Evolutionary conservation across 2,329 filamentous ascomycete genomes (phyloP).

Genomic region (Botryotinia calthae): DNA sequence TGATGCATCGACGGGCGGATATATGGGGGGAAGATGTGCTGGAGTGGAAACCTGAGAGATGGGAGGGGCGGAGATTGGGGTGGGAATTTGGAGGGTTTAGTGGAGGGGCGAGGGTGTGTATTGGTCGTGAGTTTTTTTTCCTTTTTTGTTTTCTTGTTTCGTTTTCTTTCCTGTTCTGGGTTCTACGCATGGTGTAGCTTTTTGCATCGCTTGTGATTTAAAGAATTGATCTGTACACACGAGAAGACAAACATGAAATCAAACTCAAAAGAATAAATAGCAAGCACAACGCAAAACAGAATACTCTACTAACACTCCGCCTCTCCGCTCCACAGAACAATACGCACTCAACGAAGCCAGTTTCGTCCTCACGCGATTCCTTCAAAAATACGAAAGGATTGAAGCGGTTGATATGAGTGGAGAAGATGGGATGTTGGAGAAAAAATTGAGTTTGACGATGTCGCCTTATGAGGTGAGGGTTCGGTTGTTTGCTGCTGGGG

Average conservation of each 20-base stretch:
- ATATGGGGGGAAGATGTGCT: slow-evolving; percentile 28
- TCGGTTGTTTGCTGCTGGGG: slow-evolving; percentile 24
- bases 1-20: slow-evolving; percentile 22
- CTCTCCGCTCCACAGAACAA: slow-evolving; percentile 29
- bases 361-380: slow-evolving; percentile 36
- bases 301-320: background rate
- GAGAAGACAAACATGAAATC: background rate
- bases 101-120: slow-evolving; percentile 65
- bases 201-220: background rate
- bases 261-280: too few species aligned
- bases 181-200: background rate
- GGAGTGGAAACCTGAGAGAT: slow-evolving; percentile 70
- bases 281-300: background rate
- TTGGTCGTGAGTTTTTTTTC: slow-evolving; percentile 50
- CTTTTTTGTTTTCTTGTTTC: too few species aligned
- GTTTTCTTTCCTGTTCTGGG: slow-evolving; percentile 5
- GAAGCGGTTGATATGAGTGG: slow-evolving; percentile 23
- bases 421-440: slow-evolving; percentile 21
- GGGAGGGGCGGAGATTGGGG: slow-evolving; percentile 68
- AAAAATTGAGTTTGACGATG: slow-evolving; percentile 28
- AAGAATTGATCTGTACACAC: background rate
- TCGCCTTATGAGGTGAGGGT: slow-evolving; percentile 30
- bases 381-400: slow-evolving; percentile 37
- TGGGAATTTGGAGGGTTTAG: slow-evolving; percentile 79
- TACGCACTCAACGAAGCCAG: slow-evolving; percentile 38